Evolutionary conservation across 208 protist species (phyloP).

Genomic region (Acanthamoeba castellanii): DNA sequence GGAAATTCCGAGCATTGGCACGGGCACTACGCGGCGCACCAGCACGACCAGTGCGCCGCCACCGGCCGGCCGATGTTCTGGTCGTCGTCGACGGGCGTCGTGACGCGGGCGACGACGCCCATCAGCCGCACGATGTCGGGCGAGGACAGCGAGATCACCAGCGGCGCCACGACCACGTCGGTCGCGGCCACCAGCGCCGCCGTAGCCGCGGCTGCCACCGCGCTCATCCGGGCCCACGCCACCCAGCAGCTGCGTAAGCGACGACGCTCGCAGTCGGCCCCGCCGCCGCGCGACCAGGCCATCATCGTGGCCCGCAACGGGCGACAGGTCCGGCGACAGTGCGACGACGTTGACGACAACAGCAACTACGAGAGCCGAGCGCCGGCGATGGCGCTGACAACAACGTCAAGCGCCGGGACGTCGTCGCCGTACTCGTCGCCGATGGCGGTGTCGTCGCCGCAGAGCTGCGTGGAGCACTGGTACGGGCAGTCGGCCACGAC

Average conservation of each 20-base stretch:
- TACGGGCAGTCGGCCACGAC: background rate
- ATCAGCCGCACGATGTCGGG: background rate
- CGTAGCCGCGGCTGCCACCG: background rate
- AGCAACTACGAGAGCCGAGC: background rate
- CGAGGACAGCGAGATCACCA: background rate
- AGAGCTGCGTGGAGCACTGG: background rate
- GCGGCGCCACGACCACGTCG: background rate
- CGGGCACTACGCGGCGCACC: background rate
- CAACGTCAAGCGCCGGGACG: background rate
- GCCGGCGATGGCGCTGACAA: background rate
- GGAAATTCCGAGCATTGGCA: background rate
- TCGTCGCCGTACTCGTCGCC: background rate
- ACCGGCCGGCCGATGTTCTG: background rate
- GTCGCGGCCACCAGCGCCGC: background rate
- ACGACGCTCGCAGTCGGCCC: background rate
- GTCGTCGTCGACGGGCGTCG: slow-evolving; percentile 5
- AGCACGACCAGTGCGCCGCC: background rate
- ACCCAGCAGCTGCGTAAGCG: background rate
- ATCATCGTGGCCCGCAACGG: background rate
- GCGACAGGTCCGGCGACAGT: background rate
- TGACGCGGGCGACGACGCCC: background rate
- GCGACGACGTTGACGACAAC: background rate
- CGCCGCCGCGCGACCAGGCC: background rate
- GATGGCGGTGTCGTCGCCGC: background rate
- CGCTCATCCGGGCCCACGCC: background rate